Evolutionary conservation across 805 yeast genomes (phyloP).

Genomic region (Cyberlindnera xylosilytica): DNA sequence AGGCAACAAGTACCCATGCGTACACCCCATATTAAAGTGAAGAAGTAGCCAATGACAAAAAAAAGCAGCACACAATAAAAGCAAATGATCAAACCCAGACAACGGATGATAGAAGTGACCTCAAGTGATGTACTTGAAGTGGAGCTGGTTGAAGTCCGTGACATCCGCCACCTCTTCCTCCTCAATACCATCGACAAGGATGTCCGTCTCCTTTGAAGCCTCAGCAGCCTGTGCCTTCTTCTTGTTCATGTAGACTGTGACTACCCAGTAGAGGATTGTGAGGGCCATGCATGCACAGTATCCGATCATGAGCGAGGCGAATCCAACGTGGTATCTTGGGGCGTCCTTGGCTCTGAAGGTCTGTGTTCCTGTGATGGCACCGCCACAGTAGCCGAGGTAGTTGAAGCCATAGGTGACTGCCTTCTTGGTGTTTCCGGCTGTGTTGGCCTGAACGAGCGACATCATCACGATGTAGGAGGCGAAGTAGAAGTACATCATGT

Average conservation of each 20-base stretch:
- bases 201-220: constrained; percentile 5
- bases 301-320: constrained; percentile 40
- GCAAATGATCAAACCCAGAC: too few relatives aligned
- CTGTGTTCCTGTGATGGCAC: constrained; percentile 46
- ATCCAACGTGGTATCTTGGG: constrained; percentile 42
- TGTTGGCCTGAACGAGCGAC: constrained; percentile 37
- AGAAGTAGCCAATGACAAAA: too few relatives aligned
- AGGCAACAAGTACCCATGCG: too few relatives aligned
- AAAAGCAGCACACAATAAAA: too few relatives aligned
- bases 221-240: constrained; percentile 18
- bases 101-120: too few relatives aligned
- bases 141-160: constrained; percentile 37
- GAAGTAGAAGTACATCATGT: constrained; percentile 34
- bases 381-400: constrained; percentile 40
- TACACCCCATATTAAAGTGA: too few relatives aligned
- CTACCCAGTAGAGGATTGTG: constrained; percentile 32
- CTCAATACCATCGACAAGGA: constrained; percentile 27
- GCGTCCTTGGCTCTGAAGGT: constrained; percentile 41
- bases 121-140: constrained; percentile 34
- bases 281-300: constrained; percentile 38
- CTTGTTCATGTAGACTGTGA: constrained; percentile 33
- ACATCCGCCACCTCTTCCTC: constrained; percentile 36
- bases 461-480: constrained; percentile 32
- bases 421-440: constrained; percentile 46
- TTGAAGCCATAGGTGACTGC: constrained; percentile 34